Percentiles rank a stretch among this genome's conserved stretches.
Conservation (phyloP, 1,284 basidiomycete species). For the Ceratobasidium sp. region DNA sequence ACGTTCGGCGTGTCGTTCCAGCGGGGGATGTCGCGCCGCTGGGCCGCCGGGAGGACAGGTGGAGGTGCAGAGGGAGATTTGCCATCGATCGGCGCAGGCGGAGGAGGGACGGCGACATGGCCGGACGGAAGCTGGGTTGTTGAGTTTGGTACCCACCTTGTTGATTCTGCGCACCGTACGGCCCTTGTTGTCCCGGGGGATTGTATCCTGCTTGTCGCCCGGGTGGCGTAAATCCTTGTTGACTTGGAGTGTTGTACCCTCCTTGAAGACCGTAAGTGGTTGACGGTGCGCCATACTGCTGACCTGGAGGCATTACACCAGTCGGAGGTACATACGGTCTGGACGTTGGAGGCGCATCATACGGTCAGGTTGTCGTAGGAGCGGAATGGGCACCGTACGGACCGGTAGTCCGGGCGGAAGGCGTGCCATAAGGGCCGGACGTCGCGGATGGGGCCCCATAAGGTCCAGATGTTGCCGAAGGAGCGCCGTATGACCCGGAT, state of each 20-base stretch:
- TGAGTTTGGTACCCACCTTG: conserved; percentile 38
- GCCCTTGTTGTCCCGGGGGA: conserved; percentile 15
- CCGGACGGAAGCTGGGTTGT: conserved; percentile 51
- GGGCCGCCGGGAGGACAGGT: conserved; percentile 60
- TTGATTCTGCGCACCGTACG: conserved; percentile 46
- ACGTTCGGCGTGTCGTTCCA: conserved; percentile 92
- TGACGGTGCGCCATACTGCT: conserved; percentile 27
- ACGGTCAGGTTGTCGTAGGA: too few species aligned
- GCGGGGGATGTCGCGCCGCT: conserved; percentile 76
- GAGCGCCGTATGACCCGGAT: conserved; percentile 18
- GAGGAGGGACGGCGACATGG: conserved; percentile 56
- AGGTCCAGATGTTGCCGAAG: background rate
- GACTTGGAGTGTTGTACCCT: conserved; percentile 45
- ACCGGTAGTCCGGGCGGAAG: conserved; percentile 5
- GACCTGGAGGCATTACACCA: conserved; percentile 37
- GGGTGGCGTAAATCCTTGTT: conserved; percentile 3
- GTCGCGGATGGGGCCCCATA: conserved; percentile 1
- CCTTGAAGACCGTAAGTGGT: background rate
- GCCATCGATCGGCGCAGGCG: conserved; percentile 55
- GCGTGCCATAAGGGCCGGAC: background rate
- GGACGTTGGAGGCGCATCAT: background rate
- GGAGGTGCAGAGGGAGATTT: conserved; percentile 55
- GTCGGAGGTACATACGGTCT: conserved; percentile 31
- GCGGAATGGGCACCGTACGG: background rate
- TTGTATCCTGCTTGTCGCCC: conserved; percentile 6